Conservation (phyloP, 306 rosid species). For the Castanea mollissima region DNA sequence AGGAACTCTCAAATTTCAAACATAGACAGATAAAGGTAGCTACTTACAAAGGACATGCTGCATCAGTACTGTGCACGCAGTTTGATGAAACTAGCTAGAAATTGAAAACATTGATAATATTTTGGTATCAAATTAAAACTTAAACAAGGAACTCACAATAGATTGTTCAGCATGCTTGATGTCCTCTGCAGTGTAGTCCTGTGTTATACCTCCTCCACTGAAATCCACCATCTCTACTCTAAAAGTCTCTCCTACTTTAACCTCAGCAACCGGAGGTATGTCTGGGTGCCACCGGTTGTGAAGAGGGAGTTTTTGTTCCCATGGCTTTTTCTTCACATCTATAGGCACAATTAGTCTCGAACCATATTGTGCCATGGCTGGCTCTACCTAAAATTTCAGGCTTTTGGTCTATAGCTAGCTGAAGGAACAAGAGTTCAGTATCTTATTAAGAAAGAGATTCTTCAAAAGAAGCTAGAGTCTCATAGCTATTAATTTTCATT, state of each 20-base stretch:
- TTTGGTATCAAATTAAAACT: background rate
- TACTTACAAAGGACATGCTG: background rate
- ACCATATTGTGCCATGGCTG: constrained; percentile 30
- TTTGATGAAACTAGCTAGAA: background rate
- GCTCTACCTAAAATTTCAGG: constrained; percentile 13
- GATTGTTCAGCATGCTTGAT: constrained; percentile 46
- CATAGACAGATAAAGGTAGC: background rate
- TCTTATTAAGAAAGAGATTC: constrained; percentile 4
- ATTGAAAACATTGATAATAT: too few relatives aligned
- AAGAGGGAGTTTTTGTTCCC: constrained; percentile 33
- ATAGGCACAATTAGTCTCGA: constrained; percentile 21
- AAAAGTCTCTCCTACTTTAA: constrained; percentile 21
- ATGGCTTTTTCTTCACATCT: constrained; percentile 32
- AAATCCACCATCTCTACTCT: constrained; percentile 53
- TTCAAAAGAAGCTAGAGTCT: background rate
- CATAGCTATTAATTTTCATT: background rate
- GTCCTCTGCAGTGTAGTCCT: constrained; percentile 45
- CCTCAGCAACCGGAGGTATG: constrained; percentile 42
- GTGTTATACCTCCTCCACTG: constrained; percentile 48
- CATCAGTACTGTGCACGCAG: background rate
- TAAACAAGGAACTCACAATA: constrained; percentile 43
- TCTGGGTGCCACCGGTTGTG: constrained; percentile 58
- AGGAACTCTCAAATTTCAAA: background rate
- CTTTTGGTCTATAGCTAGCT: background rate
- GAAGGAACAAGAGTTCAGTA: constrained; percentile 5